phyloP scores from a whole-genome alignment of 2,329 filamentous ascomycete species.

The Fusarium xylarioides region DNA sequence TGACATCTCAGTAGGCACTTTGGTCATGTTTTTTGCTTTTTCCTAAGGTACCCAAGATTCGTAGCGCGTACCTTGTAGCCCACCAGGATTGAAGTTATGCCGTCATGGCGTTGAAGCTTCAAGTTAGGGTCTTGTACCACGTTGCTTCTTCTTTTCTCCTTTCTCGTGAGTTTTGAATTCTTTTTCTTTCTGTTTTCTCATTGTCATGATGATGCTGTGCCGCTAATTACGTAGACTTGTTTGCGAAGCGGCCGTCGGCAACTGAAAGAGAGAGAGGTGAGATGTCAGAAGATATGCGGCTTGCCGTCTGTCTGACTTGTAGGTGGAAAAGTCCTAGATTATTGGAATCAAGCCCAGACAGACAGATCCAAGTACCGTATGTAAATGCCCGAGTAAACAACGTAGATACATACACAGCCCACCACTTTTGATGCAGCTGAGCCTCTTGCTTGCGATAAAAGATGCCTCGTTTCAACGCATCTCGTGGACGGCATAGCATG shows the following conservation, averaged over 20 bases:
- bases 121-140: slow-evolving; percentile 9
- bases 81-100: slow-evolving; percentile 19
- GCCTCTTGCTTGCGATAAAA: slow-evolving; percentile 13
- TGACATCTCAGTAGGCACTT: slow-evolving; percentile 23
- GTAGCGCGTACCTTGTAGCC: slow-evolving; percentile 24
- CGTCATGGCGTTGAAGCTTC: slow-evolving; percentile 24
- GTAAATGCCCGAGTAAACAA: neutral
- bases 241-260: slow-evolving; percentile 4
- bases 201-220: slow-evolving; percentile 19
- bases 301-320: slow-evolving; percentile 16
- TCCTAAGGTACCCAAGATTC: slow-evolving; percentile 6
- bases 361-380: neutral
- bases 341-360: neutral
- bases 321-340: slow-evolving; percentile 10
- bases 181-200: slow-evolving; percentile 20
- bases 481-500: slow-evolving; percentile 15
- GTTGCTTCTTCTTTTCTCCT: slow-evolving; percentile 24
- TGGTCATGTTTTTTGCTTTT: slow-evolving; percentile 13
- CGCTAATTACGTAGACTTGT: slow-evolving; percentile 34
- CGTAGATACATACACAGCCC: slow-evolving; percentile 6
- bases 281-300: slow-evolving; percentile 26
- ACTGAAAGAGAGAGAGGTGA: slow-evolving; percentile 1
- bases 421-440: slow-evolving; percentile 22
- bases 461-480: slow-evolving; percentile 29
- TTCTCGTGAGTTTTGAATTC: neutral